Evolutionary conservation across 2,329 filamentous ascomycete genomes (phyloP), one percentile per base, ranked within the genome.

Genomic region (Fusarium sp.): DNA sequence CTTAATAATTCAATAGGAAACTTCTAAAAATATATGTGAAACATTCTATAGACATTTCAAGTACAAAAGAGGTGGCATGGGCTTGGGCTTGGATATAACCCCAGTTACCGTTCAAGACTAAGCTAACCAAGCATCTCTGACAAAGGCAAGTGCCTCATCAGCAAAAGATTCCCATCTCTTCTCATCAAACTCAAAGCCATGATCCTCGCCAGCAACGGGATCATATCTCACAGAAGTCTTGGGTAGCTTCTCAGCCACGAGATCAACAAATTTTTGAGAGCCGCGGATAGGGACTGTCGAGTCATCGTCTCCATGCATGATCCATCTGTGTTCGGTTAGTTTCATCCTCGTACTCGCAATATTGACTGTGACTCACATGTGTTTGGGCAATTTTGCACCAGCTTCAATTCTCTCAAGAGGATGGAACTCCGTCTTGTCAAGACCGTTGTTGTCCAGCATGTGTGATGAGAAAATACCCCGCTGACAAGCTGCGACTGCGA

Each of bases 241-340:
- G 0, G 76, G 74, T 2, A 69, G 32, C 5, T 35, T 64, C 35
- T 73, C 33, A 2, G 44, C 30, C 1, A 75, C 23, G 1, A 74
- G 25, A 5, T 70, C 35, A 7, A 62, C 60, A 10, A 77, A 74
- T 6, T 46, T 42, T 21, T 69, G 11, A 3, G 70, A 73, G 3
- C 62, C 59, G 1, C 46, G 49, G 12, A 72, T 43, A 1, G 50
- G 60, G 1, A 77, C 73, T 1, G 58, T 66, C 0, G 69, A 66
- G 28, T 77, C 75, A 6, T 75, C 54, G 3, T 70, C 73, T 1
- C 75, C 75, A 23, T 77, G 75, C 71, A 75, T 77, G 3, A 75
- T n/a, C 75, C 75, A 77, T 1, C 75, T 77, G 9, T 2, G 0
- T 2, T 5, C 6, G 1, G 28, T 74, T 23, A 75, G 56, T 40